Percentiles rank a stretch among this genome's conserved stretches.
Conservation (phyloP, 2,329 filamentous ascomycete genomes). For the Tolypocladium inflatum region DNA sequence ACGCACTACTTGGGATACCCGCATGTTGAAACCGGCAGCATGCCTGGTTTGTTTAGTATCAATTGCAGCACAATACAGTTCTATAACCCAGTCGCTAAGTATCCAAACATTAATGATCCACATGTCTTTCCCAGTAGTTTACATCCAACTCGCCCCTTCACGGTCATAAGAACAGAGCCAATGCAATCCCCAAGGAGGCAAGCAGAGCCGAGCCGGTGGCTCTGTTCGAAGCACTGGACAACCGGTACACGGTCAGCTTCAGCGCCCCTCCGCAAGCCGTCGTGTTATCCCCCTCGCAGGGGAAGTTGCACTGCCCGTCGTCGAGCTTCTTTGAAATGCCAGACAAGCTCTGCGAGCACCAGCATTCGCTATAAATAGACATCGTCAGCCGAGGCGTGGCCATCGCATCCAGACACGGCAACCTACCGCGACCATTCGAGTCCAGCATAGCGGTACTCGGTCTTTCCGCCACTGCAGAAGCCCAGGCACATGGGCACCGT, state of each 20-base stretch:
- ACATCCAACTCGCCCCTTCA: neutral
- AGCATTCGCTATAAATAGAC: conserved; percentile 43
- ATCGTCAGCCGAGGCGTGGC: neutral
- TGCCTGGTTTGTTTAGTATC: neutral
- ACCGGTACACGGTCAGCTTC: conserved; percentile 35
- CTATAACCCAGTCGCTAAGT: neutral
- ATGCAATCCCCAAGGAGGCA: neutral
- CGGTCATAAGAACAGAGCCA: neutral
- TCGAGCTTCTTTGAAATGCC: conserved; percentile 33
- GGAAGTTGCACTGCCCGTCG: conserved; percentile 38
- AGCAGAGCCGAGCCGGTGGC: neutral
- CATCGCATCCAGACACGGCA: neutral
- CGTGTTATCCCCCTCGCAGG: conserved; percentile 42
- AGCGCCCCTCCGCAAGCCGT: conserved; percentile 45
- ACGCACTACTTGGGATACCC: neutral
- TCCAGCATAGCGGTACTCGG: conserved; percentile 39
- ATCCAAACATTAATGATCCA: neutral
- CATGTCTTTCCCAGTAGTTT: neutral
- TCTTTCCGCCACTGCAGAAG: conserved; percentile 34
- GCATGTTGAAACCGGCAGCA: neutral
- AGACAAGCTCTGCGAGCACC: conserved; percentile 43
- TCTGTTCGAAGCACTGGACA: conserved; percentile 7
- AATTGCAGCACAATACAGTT: neutral
- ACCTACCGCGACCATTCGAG: conserved; percentile 41
- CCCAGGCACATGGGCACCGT: conserved; percentile 40